phyloP scores from a whole-genome alignment of 179 eudicot genomes.

The Beta lomatogona region DNA sequence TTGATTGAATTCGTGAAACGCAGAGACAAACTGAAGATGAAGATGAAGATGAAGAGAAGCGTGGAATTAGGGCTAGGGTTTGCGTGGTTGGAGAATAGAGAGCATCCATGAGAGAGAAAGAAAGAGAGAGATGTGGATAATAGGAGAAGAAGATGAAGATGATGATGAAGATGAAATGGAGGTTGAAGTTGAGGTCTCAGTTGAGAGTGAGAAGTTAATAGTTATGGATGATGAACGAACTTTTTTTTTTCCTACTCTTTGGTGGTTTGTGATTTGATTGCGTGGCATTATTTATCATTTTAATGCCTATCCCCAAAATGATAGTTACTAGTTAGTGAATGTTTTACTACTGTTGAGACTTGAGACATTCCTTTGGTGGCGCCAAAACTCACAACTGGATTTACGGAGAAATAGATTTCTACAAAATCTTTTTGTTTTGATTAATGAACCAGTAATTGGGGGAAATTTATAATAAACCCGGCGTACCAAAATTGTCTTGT shows the following conservation, averaged over 20 bases:
- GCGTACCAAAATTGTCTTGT: too few relatives aligned
- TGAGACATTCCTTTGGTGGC: background rate
- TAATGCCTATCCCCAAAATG: background rate
- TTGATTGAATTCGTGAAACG: constrained; percentile 34
- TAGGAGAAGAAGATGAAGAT: constrained; percentile 1
- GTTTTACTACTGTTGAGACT: background rate
- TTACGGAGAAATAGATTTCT: too few relatives aligned
- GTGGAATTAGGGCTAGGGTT: constrained; percentile 43
- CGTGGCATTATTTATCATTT: background rate
- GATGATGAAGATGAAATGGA: constrained; percentile 23
- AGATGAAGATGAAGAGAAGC: constrained; percentile 9
- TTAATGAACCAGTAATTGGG: too few relatives aligned
- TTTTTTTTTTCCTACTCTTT: background rate
- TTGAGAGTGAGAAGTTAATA: background rate
- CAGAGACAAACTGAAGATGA: constrained; percentile 34
- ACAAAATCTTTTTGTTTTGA: background rate
- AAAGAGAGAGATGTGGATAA: background rate
- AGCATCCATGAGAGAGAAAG: constrained; percentile 46
- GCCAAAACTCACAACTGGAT: background rate
- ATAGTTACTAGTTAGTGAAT: background rate
- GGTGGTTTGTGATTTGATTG: background rate
- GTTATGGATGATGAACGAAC: background rate
- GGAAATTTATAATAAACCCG: too few relatives aligned
- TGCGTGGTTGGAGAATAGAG: constrained; percentile 53
- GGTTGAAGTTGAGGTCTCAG: background rate